Evolutionary conservation across 1,284 basidiomycete species (phyloP).

Genomic region (Ganoderma resinaceum): DNA sequence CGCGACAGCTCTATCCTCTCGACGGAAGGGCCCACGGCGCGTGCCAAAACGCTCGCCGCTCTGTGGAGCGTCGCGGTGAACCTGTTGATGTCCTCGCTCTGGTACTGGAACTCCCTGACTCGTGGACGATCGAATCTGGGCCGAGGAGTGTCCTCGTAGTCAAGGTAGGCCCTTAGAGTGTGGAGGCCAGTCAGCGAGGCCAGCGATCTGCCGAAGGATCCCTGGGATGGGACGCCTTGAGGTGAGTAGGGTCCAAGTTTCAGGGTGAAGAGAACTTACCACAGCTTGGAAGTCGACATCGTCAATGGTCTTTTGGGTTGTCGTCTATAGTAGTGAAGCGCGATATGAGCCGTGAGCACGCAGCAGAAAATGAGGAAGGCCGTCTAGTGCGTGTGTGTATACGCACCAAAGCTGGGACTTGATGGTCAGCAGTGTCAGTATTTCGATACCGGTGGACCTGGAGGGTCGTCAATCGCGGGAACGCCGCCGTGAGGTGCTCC

Average conservation of each 20-base stretch:
- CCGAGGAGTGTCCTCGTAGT: not conserved
- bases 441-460: not conserved
- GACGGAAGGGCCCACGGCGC: not conserved
- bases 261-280: not conserved
- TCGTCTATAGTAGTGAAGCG: not conserved
- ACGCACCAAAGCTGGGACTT: not conserved
- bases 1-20: not conserved
- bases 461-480: not conserved
- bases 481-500: not conserved
- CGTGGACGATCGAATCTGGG: not conserved
- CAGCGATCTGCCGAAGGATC: not conserved
- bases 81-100: not conserved
- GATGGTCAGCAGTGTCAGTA: not conserved
- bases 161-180: not conserved
- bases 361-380: not conserved
- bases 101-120: not conserved
- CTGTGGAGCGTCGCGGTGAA: not conserved
- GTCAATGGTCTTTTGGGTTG: not conserved
- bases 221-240: not conserved
- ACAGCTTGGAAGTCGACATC: not conserved
- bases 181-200: not conserved
- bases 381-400: not conserved
- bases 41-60: not conserved
- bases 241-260: not conserved
- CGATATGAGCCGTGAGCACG: not conserved